Evolutionary conservation across 768 basidiomycete species (phyloP).

Genomic region (Porpolomopsis calyptriformis): DNA sequence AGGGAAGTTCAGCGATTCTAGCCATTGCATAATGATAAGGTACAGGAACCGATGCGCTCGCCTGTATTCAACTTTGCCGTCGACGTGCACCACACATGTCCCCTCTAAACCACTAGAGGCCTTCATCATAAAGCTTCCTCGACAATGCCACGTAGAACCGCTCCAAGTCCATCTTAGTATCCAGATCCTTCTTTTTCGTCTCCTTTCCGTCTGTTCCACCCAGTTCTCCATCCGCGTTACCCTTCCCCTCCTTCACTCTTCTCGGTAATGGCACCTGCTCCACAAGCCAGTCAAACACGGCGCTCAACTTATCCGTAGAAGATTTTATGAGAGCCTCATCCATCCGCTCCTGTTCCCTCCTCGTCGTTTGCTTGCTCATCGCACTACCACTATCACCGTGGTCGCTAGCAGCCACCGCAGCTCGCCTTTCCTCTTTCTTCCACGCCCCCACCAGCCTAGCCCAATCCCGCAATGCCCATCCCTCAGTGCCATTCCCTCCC

Average conservation of each 20-base stretch:
- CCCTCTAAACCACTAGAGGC: too few relatives aligned
- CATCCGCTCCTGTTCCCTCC: conserved; percentile 19
- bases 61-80: too few relatives aligned
- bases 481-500: conserved; percentile 27
- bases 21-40: too few relatives aligned
- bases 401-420: conserved; percentile 20
- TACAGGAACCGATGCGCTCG: too few relatives aligned
- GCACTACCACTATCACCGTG: conserved; percentile 1
- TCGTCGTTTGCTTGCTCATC: conserved; percentile 10
- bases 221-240: conserved; percentile 9
- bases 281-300: conserved; percentile 70
- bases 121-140: conserved; percentile 87
- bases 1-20: too few relatives aligned
- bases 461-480: conserved; percentile 52
- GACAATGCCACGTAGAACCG: conserved; percentile 83
- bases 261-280: conserved; percentile 48
- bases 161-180: conserved; percentile 69
- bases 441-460: conserved; percentile 49
- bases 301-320: conserved; percentile 63
- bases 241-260: conserved; percentile 9
- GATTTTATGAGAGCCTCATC: conserved; percentile 50
- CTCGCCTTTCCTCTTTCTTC: conserved; percentile 43
- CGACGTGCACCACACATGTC: too few relatives aligned
- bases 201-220: conserved; percentile 13
- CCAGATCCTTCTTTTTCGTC: conserved; percentile 37